Conservation (phyloP, 768 basidiomycete species). For the Mycena haematopus region DNA sequence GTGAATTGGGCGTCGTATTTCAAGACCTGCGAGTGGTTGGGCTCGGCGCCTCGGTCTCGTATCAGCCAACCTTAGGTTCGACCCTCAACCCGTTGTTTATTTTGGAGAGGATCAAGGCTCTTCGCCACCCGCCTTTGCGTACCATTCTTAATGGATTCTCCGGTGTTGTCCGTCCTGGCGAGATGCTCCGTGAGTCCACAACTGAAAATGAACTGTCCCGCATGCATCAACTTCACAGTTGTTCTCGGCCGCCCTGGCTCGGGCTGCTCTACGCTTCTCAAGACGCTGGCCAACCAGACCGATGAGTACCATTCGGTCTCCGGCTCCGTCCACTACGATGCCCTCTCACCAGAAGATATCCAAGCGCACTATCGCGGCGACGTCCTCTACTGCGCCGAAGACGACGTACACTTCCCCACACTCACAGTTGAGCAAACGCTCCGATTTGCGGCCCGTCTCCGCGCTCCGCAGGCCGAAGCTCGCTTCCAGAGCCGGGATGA, state of each 20-base stretch:
- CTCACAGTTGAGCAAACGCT: conserved; percentile 83
- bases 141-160: conserved; percentile 71
- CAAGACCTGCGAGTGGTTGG: conserved; percentile 59
- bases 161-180: conserved; percentile 68
- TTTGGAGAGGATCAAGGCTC: conserved; percentile 46
- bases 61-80: conserved; percentile 59
- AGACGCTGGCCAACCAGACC: conserved; percentile 78
- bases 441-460: conserved; percentile 68
- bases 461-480: conserved; percentile 57
- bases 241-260: conserved; percentile 87
- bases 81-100: conserved; percentile 53
- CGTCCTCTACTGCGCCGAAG: conserved; percentile 82
- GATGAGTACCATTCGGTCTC: conserved; percentile 69
- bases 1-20: conserved; percentile 59
- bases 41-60: conserved; percentile 46
- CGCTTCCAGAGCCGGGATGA: conserved; percentile 55
- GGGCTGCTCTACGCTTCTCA: conserved; percentile 86
- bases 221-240: conserved; percentile 48
- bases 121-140: conserved; percentile 66
- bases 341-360: conserved; percentile 71
- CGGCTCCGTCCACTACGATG: conserved; percentile 79
- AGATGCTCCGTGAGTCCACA: conserved; percentile 72
- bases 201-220: neutral
- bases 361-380: conserved; percentile 75
- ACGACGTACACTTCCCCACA: conserved; percentile 86